A percentile compares a stretch with the other conserved stretches of the same genome.
These are phyloP conservation scores for Trichoderma sp. DNA, from an alignment of 2,329 filamentous ascomycete genomes.

Conservation along the genomic window DNA sequence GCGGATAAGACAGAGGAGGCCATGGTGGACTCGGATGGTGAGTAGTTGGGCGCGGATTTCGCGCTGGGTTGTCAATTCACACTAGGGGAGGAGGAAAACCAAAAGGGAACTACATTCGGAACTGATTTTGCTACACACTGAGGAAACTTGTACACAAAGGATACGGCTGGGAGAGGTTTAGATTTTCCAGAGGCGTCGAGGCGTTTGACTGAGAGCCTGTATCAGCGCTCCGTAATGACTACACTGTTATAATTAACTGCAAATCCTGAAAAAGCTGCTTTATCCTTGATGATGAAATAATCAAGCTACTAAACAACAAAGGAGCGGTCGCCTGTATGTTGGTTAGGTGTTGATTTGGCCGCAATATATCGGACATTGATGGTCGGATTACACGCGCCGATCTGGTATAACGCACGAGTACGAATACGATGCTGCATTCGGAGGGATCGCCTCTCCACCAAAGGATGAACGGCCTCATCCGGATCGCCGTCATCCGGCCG, in stretches of 20 bases:
- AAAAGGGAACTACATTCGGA: slow-evolving; percentile 31
- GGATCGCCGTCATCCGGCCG: slow-evolving; percentile 25
- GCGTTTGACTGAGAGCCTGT: slow-evolving; percentile 9
- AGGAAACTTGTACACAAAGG: slow-evolving; percentile 40
- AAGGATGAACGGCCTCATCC: slow-evolving; percentile 24
- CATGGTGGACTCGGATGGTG: slow-evolving; percentile 37
- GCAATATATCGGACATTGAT: neutral
- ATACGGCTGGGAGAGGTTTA: slow-evolving; percentile 37
- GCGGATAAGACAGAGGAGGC: slow-evolving; percentile 40
- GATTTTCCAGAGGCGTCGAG: slow-evolving; percentile 29
- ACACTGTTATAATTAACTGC: neutral
- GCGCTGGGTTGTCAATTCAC: neutral
- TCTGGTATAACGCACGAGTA: neutral
- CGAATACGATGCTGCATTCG: neutral
- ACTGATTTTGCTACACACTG: slow-evolving; percentile 51
- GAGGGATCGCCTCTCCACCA: neutral
- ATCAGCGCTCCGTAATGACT: slow-evolving; percentile 10
- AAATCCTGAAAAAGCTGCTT: neutral
- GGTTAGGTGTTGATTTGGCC: too few species aligned
- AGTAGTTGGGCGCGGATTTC: slow-evolving; percentile 23
- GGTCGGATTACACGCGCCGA: neutral
- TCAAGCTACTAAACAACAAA: neutral
- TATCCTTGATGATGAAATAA: neutral
- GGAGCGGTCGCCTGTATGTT: neutral
- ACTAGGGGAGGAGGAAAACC: neutral